phyloP scores from a whole-genome alignment of 768 basidiomycete genomes.

The Myochromella boudieri region DNA sequence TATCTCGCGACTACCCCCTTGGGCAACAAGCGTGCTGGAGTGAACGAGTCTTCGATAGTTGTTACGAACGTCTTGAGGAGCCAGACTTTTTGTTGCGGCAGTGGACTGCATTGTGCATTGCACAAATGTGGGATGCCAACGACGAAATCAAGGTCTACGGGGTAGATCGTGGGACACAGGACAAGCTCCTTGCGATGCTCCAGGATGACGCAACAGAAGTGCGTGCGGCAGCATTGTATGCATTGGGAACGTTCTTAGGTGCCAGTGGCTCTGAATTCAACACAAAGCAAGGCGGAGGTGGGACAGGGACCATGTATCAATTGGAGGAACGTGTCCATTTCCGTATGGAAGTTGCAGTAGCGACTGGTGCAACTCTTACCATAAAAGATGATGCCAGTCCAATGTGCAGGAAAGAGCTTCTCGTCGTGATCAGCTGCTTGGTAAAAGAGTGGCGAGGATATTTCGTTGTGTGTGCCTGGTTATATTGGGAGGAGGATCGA shows the following conservation, averaged over 20 bases:
- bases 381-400: slow-evolving; percentile 95
- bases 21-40: slow-evolving; percentile 86
- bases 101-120: slow-evolving; percentile 93
- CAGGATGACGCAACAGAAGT: slow-evolving; percentile 92
- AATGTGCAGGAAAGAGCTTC: slow-evolving; percentile 92
- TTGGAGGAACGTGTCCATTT: slow-evolving; percentile 79
- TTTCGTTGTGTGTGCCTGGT: slow-evolving; percentile 95
- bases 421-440: slow-evolving; percentile 87
- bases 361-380: slow-evolving; percentile 83
- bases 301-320: slow-evolving; percentile 78
- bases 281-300: slow-evolving; percentile 74
- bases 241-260: slow-evolving; percentile 91
- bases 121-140: slow-evolving; percentile 91
- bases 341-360: slow-evolving; percentile 89
- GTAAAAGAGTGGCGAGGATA: slow-evolving; percentile 97
- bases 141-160: slow-evolving; percentile 89
- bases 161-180: slow-evolving; percentile 76
- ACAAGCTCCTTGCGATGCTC: slow-evolving; percentile 75
- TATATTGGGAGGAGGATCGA: slow-evolving; percentile 91
- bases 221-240: slow-evolving; percentile 85
- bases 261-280: slow-evolving; percentile 76
- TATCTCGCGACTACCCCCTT: slow-evolving; percentile 84
- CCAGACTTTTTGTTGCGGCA: slow-evolving; percentile 91
- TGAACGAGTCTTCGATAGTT: slow-evolving; percentile 83
- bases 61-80: slow-evolving; percentile 81